Percentiles rank a stretch among this genome's conserved stretches.
phyloP scores from a whole-genome alignment of 2,329 filamentous ascomycete genomes.

The Periglandula ipomoeae region DNA sequence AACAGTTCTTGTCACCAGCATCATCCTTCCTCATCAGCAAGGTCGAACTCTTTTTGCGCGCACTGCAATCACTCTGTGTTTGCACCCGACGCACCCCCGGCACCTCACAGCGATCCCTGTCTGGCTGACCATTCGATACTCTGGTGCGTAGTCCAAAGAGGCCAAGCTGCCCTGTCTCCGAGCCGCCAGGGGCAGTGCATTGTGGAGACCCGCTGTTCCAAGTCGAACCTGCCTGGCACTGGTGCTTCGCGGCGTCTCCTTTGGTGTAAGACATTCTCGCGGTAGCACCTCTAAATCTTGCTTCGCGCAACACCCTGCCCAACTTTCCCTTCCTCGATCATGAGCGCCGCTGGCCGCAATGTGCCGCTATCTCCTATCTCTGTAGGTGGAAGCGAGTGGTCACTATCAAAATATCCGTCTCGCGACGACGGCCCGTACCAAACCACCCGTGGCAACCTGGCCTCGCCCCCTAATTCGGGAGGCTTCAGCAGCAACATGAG shows the following conservation, averaged over 20 bases:
- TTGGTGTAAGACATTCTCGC: constrained; percentile 13
- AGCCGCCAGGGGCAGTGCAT: constrained; percentile 5
- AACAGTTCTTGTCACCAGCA: not conserved
- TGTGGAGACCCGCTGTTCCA: constrained; percentile 4
- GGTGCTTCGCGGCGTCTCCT: constrained; percentile 9
- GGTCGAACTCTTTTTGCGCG: not conserved
- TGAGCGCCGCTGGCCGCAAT: constrained; percentile 58
- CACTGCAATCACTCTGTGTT: not conserved
- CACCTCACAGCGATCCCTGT: not conserved
- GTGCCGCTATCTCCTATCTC: constrained; percentile 75
- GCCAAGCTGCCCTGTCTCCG: constrained; percentile 5
- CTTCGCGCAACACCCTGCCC: constrained; percentile 14
- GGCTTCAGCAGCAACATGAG: constrained; percentile 45
- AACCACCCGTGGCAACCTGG: constrained; percentile 49
- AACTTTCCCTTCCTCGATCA: constrained; percentile 31
- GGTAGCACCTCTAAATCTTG: constrained; percentile 3
- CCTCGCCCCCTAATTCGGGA: constrained; percentile 62
- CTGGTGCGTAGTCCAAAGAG: not conserved
- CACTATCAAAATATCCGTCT: constrained; percentile 57
- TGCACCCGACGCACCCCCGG: not conserved
- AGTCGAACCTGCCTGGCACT: constrained; percentile 4
- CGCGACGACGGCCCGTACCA: constrained; percentile 41
- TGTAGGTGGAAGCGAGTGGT: constrained; percentile 77
- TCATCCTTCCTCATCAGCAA: not conserved
- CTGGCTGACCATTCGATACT: not conserved